Base-by-base conservation (phyloP, 1,284 basidiomycete genomes). In the Laetiporus sulphureus region DNA sequence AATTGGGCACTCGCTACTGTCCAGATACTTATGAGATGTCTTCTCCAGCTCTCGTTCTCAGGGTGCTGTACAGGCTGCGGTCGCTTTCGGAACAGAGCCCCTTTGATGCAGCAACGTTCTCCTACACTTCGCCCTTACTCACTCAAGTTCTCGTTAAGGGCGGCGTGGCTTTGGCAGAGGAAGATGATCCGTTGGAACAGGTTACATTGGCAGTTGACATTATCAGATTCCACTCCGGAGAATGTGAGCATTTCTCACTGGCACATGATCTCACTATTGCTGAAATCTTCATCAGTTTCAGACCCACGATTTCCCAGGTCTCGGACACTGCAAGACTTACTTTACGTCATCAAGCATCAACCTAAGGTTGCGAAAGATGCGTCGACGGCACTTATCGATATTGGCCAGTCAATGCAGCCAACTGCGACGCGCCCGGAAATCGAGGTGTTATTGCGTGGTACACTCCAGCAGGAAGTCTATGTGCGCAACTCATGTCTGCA, bases 401-500 rank as follows among this genome's bases (percentile, higher is more conserved):
- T 97, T 8, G 91, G 90, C 12, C 84, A 91, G 58, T 83, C 91
- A 0, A 86, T 96, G 42, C 75, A 81, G 46, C 66, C 71, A 11
- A 84, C 73, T 22, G 82, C 85, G 0, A 75, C 76, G 0, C 55
- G 58, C 1, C 71, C 71, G 12, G 92, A 97, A 60, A 73, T 83
- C 2, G 55, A 64, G 3, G 72, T 79, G 12, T 68, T 99, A 34
- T 67, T 98, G 19, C 64, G 63, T 10, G 90, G 91, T 10, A 85
- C 83, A 0, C 72, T 99, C 10, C 70, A 77, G n/a, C 87, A 93
- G 52, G 96, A 99, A 56, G 83, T 84, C 0, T 88, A 92, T 57
- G 90, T 91, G 4, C 78, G 95, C 29, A 89, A 87, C 52, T 84
- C 93, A 4, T 91, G 89, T 56, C 68, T 99, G n/a, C 93, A 97